phyloP scores from a whole-genome alignment of 2,329 filamentous ascomycete species.

The Botryotinia globosa region DNA sequence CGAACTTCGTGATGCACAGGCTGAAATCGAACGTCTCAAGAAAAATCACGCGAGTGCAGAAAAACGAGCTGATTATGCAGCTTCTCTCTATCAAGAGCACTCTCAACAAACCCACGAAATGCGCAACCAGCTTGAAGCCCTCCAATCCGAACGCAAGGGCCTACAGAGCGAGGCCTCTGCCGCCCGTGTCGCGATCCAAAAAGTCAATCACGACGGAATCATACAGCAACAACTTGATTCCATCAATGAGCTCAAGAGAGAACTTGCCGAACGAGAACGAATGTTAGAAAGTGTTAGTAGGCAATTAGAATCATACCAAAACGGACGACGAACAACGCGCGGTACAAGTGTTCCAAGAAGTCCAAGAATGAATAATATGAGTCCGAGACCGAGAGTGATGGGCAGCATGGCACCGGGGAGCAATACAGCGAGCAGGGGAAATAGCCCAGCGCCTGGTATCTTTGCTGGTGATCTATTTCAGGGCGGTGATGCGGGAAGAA shows the following conservation, averaged over 20 bases:
- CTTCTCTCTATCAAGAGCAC: slow-evolving; percentile 34
- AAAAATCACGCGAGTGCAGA: slow-evolving; percentile 26
- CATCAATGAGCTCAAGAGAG: slow-evolving; percentile 39
- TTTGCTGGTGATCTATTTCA: slow-evolving; percentile 14
- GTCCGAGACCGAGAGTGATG: slow-evolving; percentile 22
- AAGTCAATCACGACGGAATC: slow-evolving; percentile 30
- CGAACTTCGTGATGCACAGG: slow-evolving; percentile 35
- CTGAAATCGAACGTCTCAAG: slow-evolving; percentile 29
- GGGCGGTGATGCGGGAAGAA: background rate
- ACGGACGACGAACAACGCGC: slow-evolving; percentile 41
- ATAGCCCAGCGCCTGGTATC: slow-evolving; percentile 31
- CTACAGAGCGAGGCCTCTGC: slow-evolving; percentile 30
- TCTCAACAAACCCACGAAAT: slow-evolving; percentile 30
- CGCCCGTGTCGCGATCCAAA: slow-evolving; percentile 34
- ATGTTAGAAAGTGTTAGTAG: slow-evolving; percentile 42
- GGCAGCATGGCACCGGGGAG: slow-evolving; percentile 21
- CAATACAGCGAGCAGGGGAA: slow-evolving; percentile 28
- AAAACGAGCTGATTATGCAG: slow-evolving; percentile 35
- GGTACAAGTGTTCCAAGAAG: slow-evolving; percentile 35
- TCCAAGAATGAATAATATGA: slow-evolving; percentile 35
- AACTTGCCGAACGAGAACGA: slow-evolving; percentile 38
- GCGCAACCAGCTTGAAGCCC: slow-evolving; percentile 23
- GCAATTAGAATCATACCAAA: slow-evolving; percentile 41
- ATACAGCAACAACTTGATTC: slow-evolving; percentile 26
- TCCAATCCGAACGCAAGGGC: slow-evolving; percentile 24